These are phyloP conservation scores for Acer yangbiense DNA, from an alignment of 345 rosid genomes.

Conservation along the genomic window DNA sequence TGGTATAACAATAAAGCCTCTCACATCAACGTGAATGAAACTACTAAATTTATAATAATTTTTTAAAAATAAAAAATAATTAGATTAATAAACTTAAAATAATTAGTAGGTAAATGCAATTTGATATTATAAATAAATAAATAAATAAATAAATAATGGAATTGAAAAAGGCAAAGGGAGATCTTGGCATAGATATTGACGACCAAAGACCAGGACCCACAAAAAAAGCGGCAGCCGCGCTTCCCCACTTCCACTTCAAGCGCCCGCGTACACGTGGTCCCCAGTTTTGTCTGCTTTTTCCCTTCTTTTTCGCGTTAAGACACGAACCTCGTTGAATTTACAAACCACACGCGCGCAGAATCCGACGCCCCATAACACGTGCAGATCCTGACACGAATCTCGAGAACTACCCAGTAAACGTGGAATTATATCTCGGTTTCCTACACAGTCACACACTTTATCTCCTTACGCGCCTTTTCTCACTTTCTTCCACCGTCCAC, in stretches of 20 bases:
- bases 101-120: background rate
- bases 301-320: background rate
- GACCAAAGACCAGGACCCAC: slow-evolving; percentile 38
- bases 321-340: background rate
- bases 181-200: slow-evolving; percentile 21
- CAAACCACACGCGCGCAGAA: background rate
- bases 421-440: slow-evolving; percentile 32
- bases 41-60: too few species aligned
- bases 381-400: slow-evolving; percentile 34
- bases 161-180: slow-evolving; percentile 8
- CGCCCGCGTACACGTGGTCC: slow-evolving; percentile 40
- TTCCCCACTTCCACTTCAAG: slow-evolving; percentile 38
- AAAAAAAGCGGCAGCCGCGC: slow-evolving; percentile 54
- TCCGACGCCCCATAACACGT: slow-evolving; percentile 37
- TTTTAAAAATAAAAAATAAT: too few species aligned
- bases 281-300: slow-evolving; percentile 30
- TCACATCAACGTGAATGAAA: too few species aligned
- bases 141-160: background rate
- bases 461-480: slow-evolving; percentile 13
- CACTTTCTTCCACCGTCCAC: background rate
- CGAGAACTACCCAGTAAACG: slow-evolving; percentile 31
- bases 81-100: too few species aligned
- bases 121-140: background rate
- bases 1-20: too few species aligned
- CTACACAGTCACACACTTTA: slow-evolving; percentile 1